phyloP scores from a whole-genome alignment of 371 early-diverging fungal species.

The Rhizopus microsporus region DNA sequence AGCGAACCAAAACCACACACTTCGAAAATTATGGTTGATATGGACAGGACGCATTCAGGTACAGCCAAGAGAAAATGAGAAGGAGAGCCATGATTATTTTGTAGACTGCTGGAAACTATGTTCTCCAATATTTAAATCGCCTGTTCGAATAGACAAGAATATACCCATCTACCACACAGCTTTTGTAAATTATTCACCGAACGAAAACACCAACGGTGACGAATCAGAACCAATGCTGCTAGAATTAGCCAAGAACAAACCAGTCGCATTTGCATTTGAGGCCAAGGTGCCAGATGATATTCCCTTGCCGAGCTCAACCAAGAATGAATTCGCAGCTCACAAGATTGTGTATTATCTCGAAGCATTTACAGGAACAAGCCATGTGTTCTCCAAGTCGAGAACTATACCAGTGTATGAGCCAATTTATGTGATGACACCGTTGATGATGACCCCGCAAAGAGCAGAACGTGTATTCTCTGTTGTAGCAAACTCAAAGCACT shows the following conservation, averaged over 20 bases:
- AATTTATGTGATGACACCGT: constrained; percentile 15
- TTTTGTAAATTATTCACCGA: neutral
- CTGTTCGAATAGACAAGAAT: constrained; percentile 2
- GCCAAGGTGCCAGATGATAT: constrained; percentile 22
- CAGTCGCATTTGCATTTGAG: constrained; percentile 16
- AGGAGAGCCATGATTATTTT: constrained; percentile 13
- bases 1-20: constrained; percentile 14
- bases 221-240: constrained; percentile 12
- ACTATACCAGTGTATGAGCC: constrained; percentile 19
- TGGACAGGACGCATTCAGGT: constrained; percentile 32
- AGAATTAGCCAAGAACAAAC: constrained; percentile 23
- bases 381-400: constrained; percentile 14
- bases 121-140: constrained; percentile 5
- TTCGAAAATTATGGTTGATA: constrained; percentile 17
- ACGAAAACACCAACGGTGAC: neutral
- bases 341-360: constrained; percentile 24
- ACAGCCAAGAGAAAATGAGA: constrained; percentile 17
- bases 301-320: constrained; percentile 23
- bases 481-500: neutral
- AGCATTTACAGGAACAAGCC: constrained; percentile 15
- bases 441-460: constrained; percentile 18
- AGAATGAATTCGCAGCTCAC: constrained; percentile 1
- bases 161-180: constrained; percentile 9
- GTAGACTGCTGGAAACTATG: constrained; percentile 24
- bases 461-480: constrained; percentile 17